Evolutionary conservation across 176 grass and related monocot genomes (phyloP).

Genomic region (Musa itinerans): DNA sequence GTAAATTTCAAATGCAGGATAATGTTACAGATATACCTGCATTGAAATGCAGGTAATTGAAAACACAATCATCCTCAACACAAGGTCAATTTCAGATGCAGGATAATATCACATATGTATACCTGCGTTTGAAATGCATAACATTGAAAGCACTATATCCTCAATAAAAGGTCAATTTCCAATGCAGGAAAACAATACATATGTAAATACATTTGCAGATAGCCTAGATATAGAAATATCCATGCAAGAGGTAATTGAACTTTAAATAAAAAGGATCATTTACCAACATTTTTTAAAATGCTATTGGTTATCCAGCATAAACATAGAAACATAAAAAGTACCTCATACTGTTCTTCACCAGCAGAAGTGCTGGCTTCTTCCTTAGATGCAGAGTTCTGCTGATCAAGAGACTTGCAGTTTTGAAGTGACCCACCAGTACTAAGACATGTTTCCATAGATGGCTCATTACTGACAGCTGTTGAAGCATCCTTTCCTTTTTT

Average conservation of each 20-base stretch:
- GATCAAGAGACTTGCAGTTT: slow-evolving; percentile 54
- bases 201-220: too few species aligned
- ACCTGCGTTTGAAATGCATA: too few species aligned
- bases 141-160: too few species aligned
- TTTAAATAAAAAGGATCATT: background rate
- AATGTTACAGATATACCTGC: too few species aligned
- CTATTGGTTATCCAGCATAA: background rate
- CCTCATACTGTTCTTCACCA: slow-evolving; percentile 62
- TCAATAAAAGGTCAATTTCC: too few species aligned
- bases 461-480: slow-evolving; percentile 34
- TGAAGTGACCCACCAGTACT: slow-evolving; percentile 40
- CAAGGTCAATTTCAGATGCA: too few species aligned
- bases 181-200: too few species aligned
- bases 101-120: too few species aligned
- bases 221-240: too few species aligned
- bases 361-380: slow-evolving; percentile 66
- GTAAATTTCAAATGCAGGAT: too few species aligned
- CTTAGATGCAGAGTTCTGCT: slow-evolving; percentile 41
- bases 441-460: slow-evolving; percentile 42
- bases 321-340: slow-evolving; percentile 22
- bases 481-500: slow-evolving; percentile 38
- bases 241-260: background rate
- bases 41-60: too few species aligned
- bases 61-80: too few species aligned
- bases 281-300: background rate